Base-by-base conservation (phyloP, 2,329 filamentous ascomycete genomes). In the Talaromyces sp. region DNA sequence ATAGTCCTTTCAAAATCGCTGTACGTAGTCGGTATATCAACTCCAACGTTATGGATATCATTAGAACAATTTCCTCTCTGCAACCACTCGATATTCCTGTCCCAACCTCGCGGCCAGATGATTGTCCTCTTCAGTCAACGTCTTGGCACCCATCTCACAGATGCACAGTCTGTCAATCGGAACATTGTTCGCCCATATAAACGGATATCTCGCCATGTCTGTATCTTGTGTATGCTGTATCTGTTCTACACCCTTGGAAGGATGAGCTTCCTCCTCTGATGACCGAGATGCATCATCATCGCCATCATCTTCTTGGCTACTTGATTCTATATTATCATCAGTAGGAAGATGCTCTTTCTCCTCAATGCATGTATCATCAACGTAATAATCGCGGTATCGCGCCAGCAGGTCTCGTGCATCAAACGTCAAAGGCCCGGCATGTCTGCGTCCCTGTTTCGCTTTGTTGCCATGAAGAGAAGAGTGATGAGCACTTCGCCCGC, bases 81-180 rank as follows among this genome's bases (percentile, higher is more conserved):
- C 80, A 63, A 87, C 78, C 66, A 83, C 79, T 27, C 75, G 78
- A 71, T 88, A 88, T 70, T 79, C 76, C 73, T 86, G 81, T 19
- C 79, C 81, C 41, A 85, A 70, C 1, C 82, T 75, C 14, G 78
- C 84, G 2, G 83, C 81, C 22, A 74, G 71, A 14, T 67, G 65
- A 22, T 72, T 70, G 22, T 71, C 73, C 0, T 78, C 78, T 41
- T 83, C 78, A 8, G 84, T 79, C 33, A 86, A 79, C 70, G 85
- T 87, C 81, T 88, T 90, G 10, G 92, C 92, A 0, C 93, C 92
- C 93, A 97, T 97, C 73, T 87, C 88, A 74, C 92, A 97, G 43
- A 97, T 88, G 58, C 89, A 88, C 47, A 97, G 78, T 65, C 82
- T 85, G 64, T 92, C 87, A n/a, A 97, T 74, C 16, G 81, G 79